These are phyloP conservation scores for Pochonia chlamydosporia DNA, from an alignment of 2,329 filamentous ascomycete species.

Conservation along the genomic window DNA sequence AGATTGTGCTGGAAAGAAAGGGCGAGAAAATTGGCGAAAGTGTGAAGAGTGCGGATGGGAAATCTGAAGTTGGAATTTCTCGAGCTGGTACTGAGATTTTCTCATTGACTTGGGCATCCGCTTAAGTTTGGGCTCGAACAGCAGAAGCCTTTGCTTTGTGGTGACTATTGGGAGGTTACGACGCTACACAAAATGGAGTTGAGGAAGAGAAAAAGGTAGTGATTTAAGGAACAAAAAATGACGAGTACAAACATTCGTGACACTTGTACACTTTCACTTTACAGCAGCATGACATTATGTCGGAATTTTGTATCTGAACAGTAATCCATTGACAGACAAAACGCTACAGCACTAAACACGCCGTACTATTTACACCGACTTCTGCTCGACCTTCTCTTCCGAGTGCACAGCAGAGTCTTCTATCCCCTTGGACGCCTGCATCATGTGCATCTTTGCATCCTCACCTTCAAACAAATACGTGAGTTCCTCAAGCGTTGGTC, in stretches of 20 bases:
- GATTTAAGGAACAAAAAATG: neutral
- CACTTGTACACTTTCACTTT: too few relatives aligned
- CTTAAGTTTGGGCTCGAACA: neutral
- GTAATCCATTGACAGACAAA: neutral
- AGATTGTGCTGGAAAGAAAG: slow-evolving; percentile 34
- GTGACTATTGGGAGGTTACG: too few relatives aligned
- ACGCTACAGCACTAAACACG: too few relatives aligned
- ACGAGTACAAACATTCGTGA: too few relatives aligned
- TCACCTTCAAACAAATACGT: slow-evolving; percentile 24
- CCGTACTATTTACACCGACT: slow-evolving; percentile 3
- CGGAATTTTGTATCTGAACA: too few relatives aligned
- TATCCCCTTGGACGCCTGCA: slow-evolving; percentile 14
- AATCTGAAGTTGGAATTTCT: slow-evolving; percentile 38
- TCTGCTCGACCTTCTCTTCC: slow-evolving; percentile 3
- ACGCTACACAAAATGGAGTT: neutral
- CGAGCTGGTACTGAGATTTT: slow-evolving; percentile 35
- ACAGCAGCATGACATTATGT: too few relatives aligned
- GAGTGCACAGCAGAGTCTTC: slow-evolving; percentile 6
- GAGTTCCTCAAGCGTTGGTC: slow-evolving; percentile 29
- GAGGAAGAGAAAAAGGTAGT: neutral
- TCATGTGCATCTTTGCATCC: slow-evolving; percentile 19
- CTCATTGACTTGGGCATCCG: slow-evolving; percentile 29
- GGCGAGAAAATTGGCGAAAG: slow-evolving; percentile 34
- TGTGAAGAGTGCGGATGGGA: slow-evolving; percentile 30
- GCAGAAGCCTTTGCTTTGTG: too few relatives aligned